Percentiles rank a stretch among this genome's conserved stretches.
Evolutionary conservation across 768 basidiomycete species (phyloP).

Genomic region (Suillus fuscotomentosus): DNA sequence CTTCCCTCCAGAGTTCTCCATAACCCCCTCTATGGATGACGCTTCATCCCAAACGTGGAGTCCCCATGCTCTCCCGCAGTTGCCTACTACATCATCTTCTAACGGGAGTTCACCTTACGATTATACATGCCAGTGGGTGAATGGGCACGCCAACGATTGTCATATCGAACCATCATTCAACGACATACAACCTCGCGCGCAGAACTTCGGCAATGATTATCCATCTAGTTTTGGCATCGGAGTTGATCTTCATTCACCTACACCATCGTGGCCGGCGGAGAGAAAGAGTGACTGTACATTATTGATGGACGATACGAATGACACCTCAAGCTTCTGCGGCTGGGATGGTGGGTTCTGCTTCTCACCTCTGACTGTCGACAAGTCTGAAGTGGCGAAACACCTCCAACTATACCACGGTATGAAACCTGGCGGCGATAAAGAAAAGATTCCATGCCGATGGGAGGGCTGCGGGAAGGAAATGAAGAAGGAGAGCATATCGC

Average conservation of each 20-base stretch:
- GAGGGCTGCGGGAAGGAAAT: conserved; percentile 15
- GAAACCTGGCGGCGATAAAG: conserved; percentile 9
- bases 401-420: neutral
- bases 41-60: neutral
- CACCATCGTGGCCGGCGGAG: neutral
- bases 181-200: neutral
- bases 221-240: neutral
- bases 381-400: neutral
- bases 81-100: neutral
- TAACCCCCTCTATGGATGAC: neutral
- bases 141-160: too few species aligned
- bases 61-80: neutral
- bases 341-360: too few species aligned
- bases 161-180: too few species aligned
- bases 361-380: neutral
- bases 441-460: conserved; percentile 15
- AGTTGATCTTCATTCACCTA: neutral
- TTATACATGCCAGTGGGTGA: neutral
- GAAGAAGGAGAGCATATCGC: conserved; percentile 25
- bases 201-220: neutral
- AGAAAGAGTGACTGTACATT: too few species aligned
- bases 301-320: neutral
- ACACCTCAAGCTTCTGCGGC: neutral
- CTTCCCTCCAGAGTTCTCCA: too few species aligned
- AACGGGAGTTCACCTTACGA: neutral